These are phyloP conservation scores for Fusarium anthophilum DNA, from an alignment of 2,329 filamentous ascomycete genomes.

Conservation along the genomic window DNA sequence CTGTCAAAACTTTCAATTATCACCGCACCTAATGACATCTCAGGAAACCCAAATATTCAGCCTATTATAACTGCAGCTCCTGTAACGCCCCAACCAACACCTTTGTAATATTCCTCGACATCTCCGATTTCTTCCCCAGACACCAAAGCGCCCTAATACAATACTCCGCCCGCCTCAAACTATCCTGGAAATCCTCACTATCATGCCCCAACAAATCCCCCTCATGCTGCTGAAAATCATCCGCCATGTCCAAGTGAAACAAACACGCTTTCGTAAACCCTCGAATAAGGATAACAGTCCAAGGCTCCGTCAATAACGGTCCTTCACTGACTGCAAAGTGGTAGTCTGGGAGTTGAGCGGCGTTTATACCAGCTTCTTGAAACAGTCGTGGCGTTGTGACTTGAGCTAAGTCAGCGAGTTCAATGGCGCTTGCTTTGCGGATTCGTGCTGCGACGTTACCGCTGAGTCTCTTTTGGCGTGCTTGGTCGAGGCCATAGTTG, in stretches of 20 bases:
- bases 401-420: not conserved
- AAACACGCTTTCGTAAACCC: not conserved
- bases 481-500: not conserved
- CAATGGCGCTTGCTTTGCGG: not conserved
- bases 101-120: not conserved
- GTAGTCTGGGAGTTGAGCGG: not conserved
- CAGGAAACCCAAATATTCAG: no score
- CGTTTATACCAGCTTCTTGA: not conserved
- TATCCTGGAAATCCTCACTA: not conserved
- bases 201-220: not conserved
- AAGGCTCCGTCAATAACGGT: fast-evolving
- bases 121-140: not conserved
- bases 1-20: no score
- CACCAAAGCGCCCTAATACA: not conserved
- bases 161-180: not conserved
- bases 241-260: not conserved
- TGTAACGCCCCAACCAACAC: not conserved
- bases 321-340: not conserved
- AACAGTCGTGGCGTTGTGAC: fast-evolving
- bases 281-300: not conserved
- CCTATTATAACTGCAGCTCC: not conserved
- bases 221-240: not conserved
- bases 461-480: not conserved
- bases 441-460: not conserved
- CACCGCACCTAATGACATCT: no score